Evolutionary conservation across 441 rosid genomes (phyloP).

Genomic region (Geranium incanum): DNA sequence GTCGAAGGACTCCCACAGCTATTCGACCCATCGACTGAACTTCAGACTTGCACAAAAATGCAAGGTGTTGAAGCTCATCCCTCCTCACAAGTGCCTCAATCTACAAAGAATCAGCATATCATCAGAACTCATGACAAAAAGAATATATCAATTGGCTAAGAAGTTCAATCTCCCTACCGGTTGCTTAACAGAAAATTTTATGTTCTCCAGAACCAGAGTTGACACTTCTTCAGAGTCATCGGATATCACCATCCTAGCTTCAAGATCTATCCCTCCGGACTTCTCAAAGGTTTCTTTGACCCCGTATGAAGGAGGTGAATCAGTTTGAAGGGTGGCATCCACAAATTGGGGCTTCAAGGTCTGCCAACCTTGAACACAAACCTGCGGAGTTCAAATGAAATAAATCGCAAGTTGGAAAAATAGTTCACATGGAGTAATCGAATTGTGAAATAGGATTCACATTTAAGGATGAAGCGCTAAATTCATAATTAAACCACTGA

Average conservation of each 20-base stretch:
- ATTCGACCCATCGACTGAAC: conserved; percentile 85
- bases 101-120: conserved; percentile 33
- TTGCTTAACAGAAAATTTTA: conserved; percentile 80
- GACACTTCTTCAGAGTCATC: conserved; percentile 46
- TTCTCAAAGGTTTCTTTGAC: conserved; percentile 40
- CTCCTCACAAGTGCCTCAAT: conserved; percentile 81
- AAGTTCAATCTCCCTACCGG: conserved; percentile 48
- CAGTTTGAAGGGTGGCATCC: conserved; percentile 27
- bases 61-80: conserved; percentile 80
- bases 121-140: conserved; percentile 8
- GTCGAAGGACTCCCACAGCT: conserved; percentile 70
- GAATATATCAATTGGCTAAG: conserved; percentile 1
- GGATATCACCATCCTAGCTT: conserved; percentile 53
- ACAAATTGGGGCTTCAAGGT: conserved; percentile 59
- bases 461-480: conserved; percentile 1
- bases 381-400: conserved; percentile 33
- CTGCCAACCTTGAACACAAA: conserved; percentile 73
- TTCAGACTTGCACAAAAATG: conserved; percentile 74
- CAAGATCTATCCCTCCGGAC: conserved; percentile 65
- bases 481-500: conserved; percentile 8
- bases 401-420: conserved; percentile 1
- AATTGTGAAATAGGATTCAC: not conserved
- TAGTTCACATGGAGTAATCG: not conserved
- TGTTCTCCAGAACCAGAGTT: conserved; percentile 64
- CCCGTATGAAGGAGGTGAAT: conserved; percentile 42